Conservation (phyloP, 331 rosid species). For the Quercus phellos region DNA sequence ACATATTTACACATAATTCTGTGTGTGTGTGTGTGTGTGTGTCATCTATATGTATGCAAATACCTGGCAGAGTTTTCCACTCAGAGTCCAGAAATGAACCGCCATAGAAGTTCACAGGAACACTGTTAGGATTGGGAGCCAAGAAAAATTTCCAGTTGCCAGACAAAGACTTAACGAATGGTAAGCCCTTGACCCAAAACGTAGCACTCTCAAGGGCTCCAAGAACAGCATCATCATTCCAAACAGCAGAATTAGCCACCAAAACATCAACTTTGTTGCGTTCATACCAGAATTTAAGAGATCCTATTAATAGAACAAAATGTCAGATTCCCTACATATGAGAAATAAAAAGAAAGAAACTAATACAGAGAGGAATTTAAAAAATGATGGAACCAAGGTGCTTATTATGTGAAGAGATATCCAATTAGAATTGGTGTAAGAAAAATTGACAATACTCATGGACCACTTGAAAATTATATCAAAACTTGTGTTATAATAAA, state of each 20-base stretch:
- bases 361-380: not conserved
- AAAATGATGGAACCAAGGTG: not conserved
- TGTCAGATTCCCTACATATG: not conserved
- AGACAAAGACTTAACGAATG: slow-evolving; percentile 78
- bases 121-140: slow-evolving; percentile 56
- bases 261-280: slow-evolving; percentile 68
- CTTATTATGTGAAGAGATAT: not conserved
- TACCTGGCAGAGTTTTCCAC: slow-evolving; percentile 84
- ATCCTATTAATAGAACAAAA: slow-evolving; percentile 46
- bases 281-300: slow-evolving; percentile 77
- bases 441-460: not conserved
- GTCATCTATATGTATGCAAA: not conserved
- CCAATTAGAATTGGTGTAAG: not conserved
- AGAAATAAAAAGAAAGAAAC: not conserved
- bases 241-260: slow-evolving; percentile 73
- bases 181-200: slow-evolving; percentile 73
- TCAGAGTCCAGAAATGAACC: slow-evolving; percentile 54
- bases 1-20: not conserved
- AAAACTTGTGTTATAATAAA: too few relatives aligned
- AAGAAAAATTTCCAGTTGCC: slow-evolving; percentile 84
- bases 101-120: slow-evolving; percentile 59
- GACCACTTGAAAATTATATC: too few relatives aligned
- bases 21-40: not conserved
- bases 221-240: slow-evolving; percentile 75
- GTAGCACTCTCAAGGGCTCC: slow-evolving; percentile 78